phyloP scores from a whole-genome alignment of 164 flowering plant species.

The Nelumbo lutea region DNA sequence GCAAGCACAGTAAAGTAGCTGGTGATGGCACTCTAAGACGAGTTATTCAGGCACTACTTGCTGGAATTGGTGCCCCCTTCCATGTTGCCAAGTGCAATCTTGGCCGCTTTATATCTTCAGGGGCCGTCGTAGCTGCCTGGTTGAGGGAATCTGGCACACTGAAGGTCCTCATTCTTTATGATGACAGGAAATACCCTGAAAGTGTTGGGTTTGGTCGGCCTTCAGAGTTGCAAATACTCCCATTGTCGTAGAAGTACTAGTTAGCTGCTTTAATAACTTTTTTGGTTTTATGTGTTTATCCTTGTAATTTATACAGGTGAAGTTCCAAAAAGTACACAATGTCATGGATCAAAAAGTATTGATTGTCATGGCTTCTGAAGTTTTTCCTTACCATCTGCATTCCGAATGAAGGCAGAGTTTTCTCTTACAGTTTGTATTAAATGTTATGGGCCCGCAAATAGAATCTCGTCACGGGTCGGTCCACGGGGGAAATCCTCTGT shows the following conservation, averaged over 20 bases:
- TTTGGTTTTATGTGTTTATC: not conserved
- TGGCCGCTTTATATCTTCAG: conserved; percentile 81
- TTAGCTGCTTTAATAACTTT: not conserved
- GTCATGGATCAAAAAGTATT: too few relatives aligned
- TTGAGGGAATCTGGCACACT: conserved; percentile 71
- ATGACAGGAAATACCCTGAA: conserved; percentile 42
- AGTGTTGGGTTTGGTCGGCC: conserved; percentile 20
- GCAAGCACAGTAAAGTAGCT: conserved; percentile 93
- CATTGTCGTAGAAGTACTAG: conserved; percentile 7
- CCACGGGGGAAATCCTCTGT: too few relatives aligned
- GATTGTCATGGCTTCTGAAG: too few relatives aligned
- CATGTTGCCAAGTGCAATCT: conserved; percentile 71
- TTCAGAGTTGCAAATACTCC: conserved; percentile 25
- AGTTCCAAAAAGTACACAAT: not conserved
- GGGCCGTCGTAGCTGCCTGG: conserved; percentile 85
- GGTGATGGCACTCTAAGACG: conserved; percentile 86
- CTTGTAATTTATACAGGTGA: conserved; percentile 8
- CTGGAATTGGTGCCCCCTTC: conserved; percentile 85
- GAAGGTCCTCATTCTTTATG: conserved; percentile 74
- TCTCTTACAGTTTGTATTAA: too few relatives aligned
- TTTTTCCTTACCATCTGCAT: too few relatives aligned
- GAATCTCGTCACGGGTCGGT: too few relatives aligned
- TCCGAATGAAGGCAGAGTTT: too few relatives aligned
- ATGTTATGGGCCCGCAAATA: too few relatives aligned
- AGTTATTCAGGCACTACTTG: conserved; percentile 69